These are phyloP conservation scores for Collybia nuda DNA, from an alignment of 768 basidiomycete genomes.

Conservation along the genomic window DNA sequence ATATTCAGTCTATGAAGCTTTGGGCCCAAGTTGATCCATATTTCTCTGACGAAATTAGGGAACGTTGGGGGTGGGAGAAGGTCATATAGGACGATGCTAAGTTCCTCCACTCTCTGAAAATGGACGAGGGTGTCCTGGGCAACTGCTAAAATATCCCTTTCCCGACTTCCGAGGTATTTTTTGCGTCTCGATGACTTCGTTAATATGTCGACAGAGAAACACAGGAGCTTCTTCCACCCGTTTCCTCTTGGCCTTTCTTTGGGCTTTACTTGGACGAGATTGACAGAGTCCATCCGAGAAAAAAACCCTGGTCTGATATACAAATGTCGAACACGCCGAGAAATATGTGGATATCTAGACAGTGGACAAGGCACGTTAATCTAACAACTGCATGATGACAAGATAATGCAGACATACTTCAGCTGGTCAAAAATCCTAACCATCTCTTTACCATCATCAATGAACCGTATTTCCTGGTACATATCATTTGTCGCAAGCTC, in stretches of 20 bases:
- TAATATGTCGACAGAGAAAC: neutral
- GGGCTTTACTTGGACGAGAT: too few relatives aligned
- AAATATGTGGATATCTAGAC: constrained; percentile 14
- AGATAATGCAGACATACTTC: neutral
- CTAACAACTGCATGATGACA: too few relatives aligned
- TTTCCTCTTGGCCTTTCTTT: too few relatives aligned
- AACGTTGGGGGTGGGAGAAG: constrained; percentile 1
- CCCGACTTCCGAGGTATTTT: neutral
- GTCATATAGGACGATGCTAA: constrained; percentile 24
- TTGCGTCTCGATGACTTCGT: neutral
- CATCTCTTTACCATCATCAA: constrained; percentile 18
- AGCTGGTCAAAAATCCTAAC: constrained; percentile 20
- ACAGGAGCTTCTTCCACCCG: too few relatives aligned
- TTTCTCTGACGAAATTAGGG: too few relatives aligned
- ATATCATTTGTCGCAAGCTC: constrained; percentile 26
- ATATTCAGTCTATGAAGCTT: too few relatives aligned
- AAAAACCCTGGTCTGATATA: constrained; percentile 25
- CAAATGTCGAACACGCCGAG: constrained; percentile 20
- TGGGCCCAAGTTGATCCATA: too few relatives aligned
- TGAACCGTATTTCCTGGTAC: constrained; percentile 26
- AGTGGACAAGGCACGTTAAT: too few relatives aligned
- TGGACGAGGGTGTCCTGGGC: neutral
- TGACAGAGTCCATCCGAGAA: constrained; percentile 9
- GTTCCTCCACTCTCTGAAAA: constrained; percentile 14
- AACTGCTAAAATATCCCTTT: constrained; percentile 11